Evolutionary conservation across 768 basidiomycete genomes (phyloP), one percentile per base, ranked within the genome.

Genomic region (Tylopilus subfusipes): DNA sequence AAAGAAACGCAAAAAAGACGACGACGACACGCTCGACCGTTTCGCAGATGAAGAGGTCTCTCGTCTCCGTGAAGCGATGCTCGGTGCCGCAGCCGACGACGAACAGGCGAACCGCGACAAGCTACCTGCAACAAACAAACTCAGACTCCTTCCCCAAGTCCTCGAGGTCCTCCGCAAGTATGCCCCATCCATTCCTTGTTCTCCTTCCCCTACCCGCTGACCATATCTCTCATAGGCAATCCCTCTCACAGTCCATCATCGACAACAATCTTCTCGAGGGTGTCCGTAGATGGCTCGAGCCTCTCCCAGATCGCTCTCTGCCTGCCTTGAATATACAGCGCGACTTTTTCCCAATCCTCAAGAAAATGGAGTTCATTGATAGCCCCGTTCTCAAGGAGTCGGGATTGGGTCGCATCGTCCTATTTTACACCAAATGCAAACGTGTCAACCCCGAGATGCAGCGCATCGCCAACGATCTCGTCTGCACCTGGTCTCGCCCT

Each of bases 351-450:
- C 79, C 82, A 30, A 81, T 86, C 50, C 76, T 99, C 11, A 79
- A 78, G 57, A 92, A 88, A 76, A 92, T 98, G 87, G 88, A 90
- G 58, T 90, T 89, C 63, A 94, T 98, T 66, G 96, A 98, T 72
- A 85, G 85, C 30, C 72, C 84, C 19, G 90, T 91, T 6, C 85
- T 99, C 62, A 96, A 95, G 68, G 92, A 96, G 68, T 90, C 90
- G 1, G 84, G 86, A 0, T 79, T 99, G 5, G 97, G 97, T 16
- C 86, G 87, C 54, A 81, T 98, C 61, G 78, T 98, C 36, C 75
- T 96, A 27, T 98, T 98, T 74, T 99, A 99, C 78, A 96, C 94
- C 22, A 94, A 94, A 67, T 91, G 88, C 78, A 92, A 88, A 69
- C 88, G 93, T 42, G 93, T 93, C 44, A 86, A 87, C 5, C 80